Percentiles rank a stretch among this genome's conserved stretches.
Evolutionary conservation across 2,329 filamentous ascomycete genomes (phyloP).

Genomic region (Beauveria bassiana): DNA sequence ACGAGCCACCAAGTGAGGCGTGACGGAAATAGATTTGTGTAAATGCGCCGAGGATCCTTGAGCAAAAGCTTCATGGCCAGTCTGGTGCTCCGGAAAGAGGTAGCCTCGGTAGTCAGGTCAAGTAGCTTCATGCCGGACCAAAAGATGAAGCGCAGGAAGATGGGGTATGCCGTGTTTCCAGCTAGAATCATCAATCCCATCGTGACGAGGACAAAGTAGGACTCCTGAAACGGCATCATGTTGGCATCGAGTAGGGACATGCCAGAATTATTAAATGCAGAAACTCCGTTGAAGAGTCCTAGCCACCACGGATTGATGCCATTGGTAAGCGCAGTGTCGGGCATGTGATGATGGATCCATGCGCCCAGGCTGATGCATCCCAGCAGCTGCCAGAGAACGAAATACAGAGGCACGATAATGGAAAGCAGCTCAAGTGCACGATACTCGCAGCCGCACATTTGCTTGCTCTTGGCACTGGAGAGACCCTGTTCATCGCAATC

Average conservation of each 20-base stretch:
- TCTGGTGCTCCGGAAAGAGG: constrained; percentile 33
- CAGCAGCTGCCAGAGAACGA: constrained; percentile 49
- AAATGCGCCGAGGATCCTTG: constrained; percentile 49
- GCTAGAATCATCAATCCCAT: constrained; percentile 54
- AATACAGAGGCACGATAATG: constrained; percentile 54
- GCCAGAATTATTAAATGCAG: constrained; percentile 65
- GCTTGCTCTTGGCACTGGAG: constrained; percentile 43
- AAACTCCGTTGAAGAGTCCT: constrained; percentile 59
- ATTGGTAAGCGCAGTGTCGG: constrained; percentile 42
- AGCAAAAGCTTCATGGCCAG: constrained; percentile 47
- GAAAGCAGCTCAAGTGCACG: constrained; percentile 52
- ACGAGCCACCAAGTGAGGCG: constrained; percentile 60
- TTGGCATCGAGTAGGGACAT: constrained; percentile 61
- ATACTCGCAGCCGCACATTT: constrained; percentile 57
- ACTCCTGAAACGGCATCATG: constrained; percentile 52
- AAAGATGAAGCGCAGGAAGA: constrained; percentile 53
- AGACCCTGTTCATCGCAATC: constrained; percentile 29
- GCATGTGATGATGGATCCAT: constrained; percentile 48
- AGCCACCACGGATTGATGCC: constrained; percentile 61
- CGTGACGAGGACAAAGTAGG: constrained; percentile 41
- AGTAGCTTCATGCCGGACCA: constrained; percentile 42
- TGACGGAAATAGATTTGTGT: constrained; percentile 56
- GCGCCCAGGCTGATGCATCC: constrained; percentile 52
- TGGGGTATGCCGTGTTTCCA: constrained; percentile 59
- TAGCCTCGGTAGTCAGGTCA: constrained; percentile 28